Conservation (phyloP, 192 early-diverging fungal genomes). For the Mortierella antarctica region DNA sequence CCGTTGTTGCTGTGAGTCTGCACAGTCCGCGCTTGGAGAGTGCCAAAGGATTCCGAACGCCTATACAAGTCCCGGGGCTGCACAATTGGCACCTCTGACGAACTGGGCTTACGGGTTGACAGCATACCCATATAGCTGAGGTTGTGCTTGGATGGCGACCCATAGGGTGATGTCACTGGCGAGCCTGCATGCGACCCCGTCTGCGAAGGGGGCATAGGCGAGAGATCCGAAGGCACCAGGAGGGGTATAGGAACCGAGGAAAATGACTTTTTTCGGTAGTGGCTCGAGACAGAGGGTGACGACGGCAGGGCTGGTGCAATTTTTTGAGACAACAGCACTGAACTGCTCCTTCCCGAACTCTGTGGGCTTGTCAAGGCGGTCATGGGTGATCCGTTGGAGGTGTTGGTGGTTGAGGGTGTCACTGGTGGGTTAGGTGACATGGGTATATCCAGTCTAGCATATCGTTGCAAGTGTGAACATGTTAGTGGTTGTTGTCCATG, state of each 20-base stretch:
- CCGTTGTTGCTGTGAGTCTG: slow-evolving; percentile 24
- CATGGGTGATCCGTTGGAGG: slow-evolving; percentile 32
- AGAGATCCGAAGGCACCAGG: slow-evolving; percentile 19
- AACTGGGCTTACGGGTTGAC: slow-evolving; percentile 29
- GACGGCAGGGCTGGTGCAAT: not conserved
- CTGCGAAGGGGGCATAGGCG: not conserved
- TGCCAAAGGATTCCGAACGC: slow-evolving; percentile 39
- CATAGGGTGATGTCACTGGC: slow-evolving; percentile 29
- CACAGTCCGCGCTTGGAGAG: slow-evolving; percentile 32
- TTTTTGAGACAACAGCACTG: slow-evolving; percentile 17
- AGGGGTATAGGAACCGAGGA: slow-evolving; percentile 22
- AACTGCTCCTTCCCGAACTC: slow-evolving; percentile 35
- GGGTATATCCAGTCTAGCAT: slow-evolving; percentile 35
- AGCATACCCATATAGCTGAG: slow-evolving; percentile 33
- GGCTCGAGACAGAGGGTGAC: slow-evolving; percentile 5
- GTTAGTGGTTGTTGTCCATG: not conserved
- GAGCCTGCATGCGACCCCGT: slow-evolving; percentile 3
- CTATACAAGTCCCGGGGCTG: slow-evolving; percentile 31
- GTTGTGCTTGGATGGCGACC: slow-evolving; percentile 31
- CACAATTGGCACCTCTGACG: slow-evolving; percentile 11
- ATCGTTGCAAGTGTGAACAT: not conserved
- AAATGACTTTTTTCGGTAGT: slow-evolving; percentile 46
- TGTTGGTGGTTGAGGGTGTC: slow-evolving; percentile 26
- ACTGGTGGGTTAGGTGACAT: slow-evolving; percentile 48
- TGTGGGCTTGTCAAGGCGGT: slow-evolving; percentile 19